A percentile compares a stretch with the other conserved stretches of the same genome.
Conservation (phyloP, 1,284 basidiomycete species). For the Ganoderma multipileum region DNA sequence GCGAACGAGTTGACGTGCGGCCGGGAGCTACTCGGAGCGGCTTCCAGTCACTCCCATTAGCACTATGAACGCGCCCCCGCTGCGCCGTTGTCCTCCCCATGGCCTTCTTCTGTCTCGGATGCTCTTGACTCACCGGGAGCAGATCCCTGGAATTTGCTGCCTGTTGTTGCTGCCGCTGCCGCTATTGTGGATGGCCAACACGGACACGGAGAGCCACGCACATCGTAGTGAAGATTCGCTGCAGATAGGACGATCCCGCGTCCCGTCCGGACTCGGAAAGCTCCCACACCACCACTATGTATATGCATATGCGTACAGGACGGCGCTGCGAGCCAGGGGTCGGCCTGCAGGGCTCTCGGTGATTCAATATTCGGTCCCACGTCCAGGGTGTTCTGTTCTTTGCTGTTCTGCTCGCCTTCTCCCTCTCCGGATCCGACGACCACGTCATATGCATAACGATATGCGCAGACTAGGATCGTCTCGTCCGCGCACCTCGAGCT, state of each 20-base stretch:
- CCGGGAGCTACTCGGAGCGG: neutral
- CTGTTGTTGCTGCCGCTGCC: neutral
- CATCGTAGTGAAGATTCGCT: neutral
- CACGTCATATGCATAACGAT: neutral
- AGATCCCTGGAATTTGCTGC: neutral
- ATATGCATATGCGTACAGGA: neutral
- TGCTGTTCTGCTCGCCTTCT: neutral
- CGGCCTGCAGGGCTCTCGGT: neutral
- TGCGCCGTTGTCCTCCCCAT: constrained; percentile 13
- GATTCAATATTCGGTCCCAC: neutral
- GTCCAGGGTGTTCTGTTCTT: neutral
- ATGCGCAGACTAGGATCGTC: neutral
- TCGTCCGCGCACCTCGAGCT: neutral
- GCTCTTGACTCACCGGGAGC: neutral
- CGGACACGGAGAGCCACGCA: neutral
- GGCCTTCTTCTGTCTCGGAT: constrained; percentile 9
- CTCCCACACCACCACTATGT: neutral
- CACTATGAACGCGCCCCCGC: constrained; percentile 18
- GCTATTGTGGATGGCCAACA: neutral
- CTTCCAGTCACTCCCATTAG: neutral
- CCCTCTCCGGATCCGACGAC: neutral
- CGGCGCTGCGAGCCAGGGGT: neutral
- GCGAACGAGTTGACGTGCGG: neutral
- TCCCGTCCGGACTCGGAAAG: neutral
- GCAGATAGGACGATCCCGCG: constrained; percentile 4